phyloP scores from a whole-genome alignment of 768 basidiomycete species.

The Trametes maxima region DNA sequence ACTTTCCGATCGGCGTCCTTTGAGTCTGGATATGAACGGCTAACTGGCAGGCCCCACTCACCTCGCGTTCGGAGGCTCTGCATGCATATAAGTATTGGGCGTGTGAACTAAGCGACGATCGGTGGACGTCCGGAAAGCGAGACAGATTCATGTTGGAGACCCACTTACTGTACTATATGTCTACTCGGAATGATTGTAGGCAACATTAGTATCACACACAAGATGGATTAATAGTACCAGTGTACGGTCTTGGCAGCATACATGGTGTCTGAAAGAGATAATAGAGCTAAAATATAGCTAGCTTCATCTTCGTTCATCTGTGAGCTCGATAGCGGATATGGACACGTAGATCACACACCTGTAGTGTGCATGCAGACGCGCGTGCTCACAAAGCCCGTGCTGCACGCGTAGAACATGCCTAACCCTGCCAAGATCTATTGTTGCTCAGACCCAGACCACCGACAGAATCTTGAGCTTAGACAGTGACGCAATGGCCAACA shows the following conservation, averaged over 20 bases:
- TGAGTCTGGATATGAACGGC: slow-evolving; percentile 3
- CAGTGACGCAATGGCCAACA: no score
- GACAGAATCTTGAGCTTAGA: no score
- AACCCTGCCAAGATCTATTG: neutral
- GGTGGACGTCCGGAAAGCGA: neutral
- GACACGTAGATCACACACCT: neutral
- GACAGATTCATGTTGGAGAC: no score
- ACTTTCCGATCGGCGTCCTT: slow-evolving; percentile 6
- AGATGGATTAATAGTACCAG: no score
- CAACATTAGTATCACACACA: no score
- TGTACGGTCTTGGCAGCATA: no score
- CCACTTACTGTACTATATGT: neutral
- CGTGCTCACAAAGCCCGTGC: neutral
- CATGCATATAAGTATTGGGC: neutral
- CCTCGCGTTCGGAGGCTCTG: neutral
- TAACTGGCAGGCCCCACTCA: neutral
- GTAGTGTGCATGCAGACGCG: neutral
- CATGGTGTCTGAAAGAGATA: no score
- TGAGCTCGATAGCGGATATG: no score
- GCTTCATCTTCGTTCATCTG: no score
- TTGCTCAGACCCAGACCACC: no score
- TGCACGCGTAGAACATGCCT: slow-evolving; percentile 3
- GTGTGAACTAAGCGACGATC: neutral
- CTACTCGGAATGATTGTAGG: no score
- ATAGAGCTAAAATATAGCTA: no score